Percentiles rank a stretch among this genome's conserved stretches.
Conservation (phyloP, 2,329 filamentous ascomycete genomes). For the Hymenoscyphus fraxineus region DNA sequence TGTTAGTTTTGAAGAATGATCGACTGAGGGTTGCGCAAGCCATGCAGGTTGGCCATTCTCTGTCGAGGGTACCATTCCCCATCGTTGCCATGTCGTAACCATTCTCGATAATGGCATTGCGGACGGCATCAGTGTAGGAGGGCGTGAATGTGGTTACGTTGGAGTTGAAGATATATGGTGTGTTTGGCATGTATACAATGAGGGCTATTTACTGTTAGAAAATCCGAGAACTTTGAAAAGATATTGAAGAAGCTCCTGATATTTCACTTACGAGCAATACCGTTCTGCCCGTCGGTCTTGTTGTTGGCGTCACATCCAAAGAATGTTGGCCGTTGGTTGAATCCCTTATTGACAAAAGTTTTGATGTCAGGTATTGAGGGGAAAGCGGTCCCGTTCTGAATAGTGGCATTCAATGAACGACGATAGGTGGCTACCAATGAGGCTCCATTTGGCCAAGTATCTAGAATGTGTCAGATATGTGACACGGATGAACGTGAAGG, state of each 20-base stretch:
- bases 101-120: conserved; percentile 80
- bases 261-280: conserved; percentile 38
- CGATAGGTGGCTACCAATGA: conserved; percentile 70
- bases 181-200: conserved; percentile 84
- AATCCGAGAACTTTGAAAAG: neutral
- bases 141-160: conserved; percentile 78
- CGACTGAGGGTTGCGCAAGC: conserved; percentile 81
- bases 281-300: conserved; percentile 40
- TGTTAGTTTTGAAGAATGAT: conserved; percentile 68
- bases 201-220: conserved; percentile 42
- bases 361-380: conserved; percentile 69
- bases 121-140: conserved; percentile 59
- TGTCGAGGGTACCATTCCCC: conserved; percentile 72
- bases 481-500: neutral
- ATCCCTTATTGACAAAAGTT: conserved; percentile 72
- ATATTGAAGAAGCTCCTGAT: neutral
- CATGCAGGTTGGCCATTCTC: conserved; percentile 76
- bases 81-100: conserved; percentile 80
- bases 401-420: conserved; percentile 53
- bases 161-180: conserved; percentile 70
- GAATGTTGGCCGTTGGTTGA: conserved; percentile 73
- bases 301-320: conserved; percentile 73
- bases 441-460: conserved; percentile 74
- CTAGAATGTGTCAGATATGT: neutral
- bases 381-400: conserved; percentile 67